Evolutionary conservation across 2,329 filamentous ascomycete genomes (phyloP).

Genomic region (Pseudogymnoascus sp.): DNA sequence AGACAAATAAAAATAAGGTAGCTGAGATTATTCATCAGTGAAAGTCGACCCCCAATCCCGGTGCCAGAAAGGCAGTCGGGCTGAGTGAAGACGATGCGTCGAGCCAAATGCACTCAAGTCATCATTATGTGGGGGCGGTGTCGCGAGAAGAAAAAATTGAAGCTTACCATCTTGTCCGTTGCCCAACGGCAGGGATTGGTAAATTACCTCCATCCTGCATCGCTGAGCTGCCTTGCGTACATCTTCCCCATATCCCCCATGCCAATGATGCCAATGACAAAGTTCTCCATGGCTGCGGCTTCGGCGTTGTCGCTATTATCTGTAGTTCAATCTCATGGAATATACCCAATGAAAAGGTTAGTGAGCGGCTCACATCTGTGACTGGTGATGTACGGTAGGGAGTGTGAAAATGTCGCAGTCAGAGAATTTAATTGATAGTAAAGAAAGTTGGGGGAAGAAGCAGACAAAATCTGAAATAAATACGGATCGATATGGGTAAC

Average conservation of each 20-base stretch:
- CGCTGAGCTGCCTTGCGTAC: constrained; percentile 83
- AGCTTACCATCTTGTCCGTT: constrained; percentile 22
- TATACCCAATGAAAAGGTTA: constrained; percentile 4
- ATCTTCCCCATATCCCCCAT: constrained; percentile 99
- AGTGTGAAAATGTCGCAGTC: not conserved
- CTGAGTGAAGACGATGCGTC: constrained; percentile 67
- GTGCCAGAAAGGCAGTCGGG: constrained; percentile 69
- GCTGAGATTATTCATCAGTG: constrained; percentile 99
- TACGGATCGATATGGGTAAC: not conserved
- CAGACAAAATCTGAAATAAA: constrained; percentile 9
- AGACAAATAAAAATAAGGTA: constrained; percentile 92
- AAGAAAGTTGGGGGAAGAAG: not conserved
- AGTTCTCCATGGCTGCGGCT: constrained; percentile 34
- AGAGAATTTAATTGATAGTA: constrained; percentile 6
- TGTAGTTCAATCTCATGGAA: constrained; percentile 7
- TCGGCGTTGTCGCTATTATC: constrained; percentile 8
- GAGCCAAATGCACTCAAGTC: constrained; percentile 99
- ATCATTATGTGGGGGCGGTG: constrained; percentile 54
- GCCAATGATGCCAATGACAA: constrained; percentile 86
- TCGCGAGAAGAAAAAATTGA: constrained; percentile 17
- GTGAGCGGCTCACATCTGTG: constrained; percentile 3
- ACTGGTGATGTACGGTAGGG: not conserved
- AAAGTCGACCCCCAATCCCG: constrained; percentile 53
- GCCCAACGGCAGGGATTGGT: constrained; percentile 20
- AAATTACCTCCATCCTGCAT: constrained; percentile 91